Evolutionary conservation across 108 stramenopile genomes (phyloP).

Genomic region (Nitzschia palea): DNA sequence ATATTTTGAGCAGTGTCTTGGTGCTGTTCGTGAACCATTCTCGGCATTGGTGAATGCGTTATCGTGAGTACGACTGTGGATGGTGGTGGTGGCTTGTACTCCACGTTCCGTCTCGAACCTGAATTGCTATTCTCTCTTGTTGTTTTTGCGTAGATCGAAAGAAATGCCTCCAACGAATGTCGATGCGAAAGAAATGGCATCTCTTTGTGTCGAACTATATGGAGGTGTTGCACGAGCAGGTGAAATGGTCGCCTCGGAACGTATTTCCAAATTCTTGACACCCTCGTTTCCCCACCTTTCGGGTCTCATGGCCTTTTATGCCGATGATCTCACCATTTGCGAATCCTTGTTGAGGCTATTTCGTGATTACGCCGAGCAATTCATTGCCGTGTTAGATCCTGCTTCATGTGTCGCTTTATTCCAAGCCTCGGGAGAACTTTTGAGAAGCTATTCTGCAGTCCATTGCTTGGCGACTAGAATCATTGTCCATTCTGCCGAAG

Average conservation of each 20-base stretch:
- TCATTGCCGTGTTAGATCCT: slow-evolving; percentile 64
- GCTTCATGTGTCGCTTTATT: slow-evolving; percentile 69
- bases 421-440: slow-evolving; percentile 60
- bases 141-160: slow-evolving; percentile 38
- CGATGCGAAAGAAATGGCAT: slow-evolving; percentile 67
- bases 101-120: too few species aligned
- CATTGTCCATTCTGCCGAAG: slow-evolving; percentile 43
- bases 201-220: slow-evolving; percentile 73
- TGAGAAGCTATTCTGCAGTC: slow-evolving; percentile 68
- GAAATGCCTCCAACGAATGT: slow-evolving; percentile 49
- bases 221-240: slow-evolving; percentile 72
- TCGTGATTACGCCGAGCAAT: slow-evolving; percentile 82
- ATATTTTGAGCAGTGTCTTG: slow-evolving; percentile 61
- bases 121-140: slow-evolving; percentile 8
- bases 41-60: slow-evolving; percentile 63
- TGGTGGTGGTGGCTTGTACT: too few species aligned
- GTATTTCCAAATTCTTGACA: slow-evolving; percentile 76
- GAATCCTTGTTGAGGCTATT: slow-evolving; percentile 69
- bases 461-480: slow-evolving; percentile 58
- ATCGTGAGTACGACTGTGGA: slow-evolving; percentile 45
- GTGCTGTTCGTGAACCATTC: slow-evolving; percentile 62
- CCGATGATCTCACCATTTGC: slow-evolving; percentile 75
- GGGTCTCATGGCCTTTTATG: slow-evolving; percentile 74
- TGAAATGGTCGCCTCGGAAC: slow-evolving; percentile 72
- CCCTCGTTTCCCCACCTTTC: slow-evolving; percentile 72